Evolutionary conservation across 2,329 filamentous ascomycete genomes (phyloP), one percentile per base, ranked within the genome.

Genomic region (Pyrenophora teres): DNA sequence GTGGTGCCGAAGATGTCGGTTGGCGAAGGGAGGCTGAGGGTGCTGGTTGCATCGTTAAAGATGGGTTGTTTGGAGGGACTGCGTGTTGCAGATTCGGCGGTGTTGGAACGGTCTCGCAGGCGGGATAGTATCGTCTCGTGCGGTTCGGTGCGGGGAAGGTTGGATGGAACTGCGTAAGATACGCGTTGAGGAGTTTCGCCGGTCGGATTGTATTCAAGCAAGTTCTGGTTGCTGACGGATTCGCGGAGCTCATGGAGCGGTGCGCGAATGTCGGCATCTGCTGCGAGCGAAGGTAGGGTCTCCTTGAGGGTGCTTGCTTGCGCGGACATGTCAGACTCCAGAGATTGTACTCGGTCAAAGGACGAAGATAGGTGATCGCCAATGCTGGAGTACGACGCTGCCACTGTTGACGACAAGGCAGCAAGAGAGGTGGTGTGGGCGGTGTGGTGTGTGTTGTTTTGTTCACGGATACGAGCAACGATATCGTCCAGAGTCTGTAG

Each of bases 401-500:
- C 86, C 4, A 94, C 88, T 1, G 85, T 87, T 15, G 74, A 78
- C 0, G 87, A 84, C 27, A 97, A 80, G 8, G 75, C 76, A 30
- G 82, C 76, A n/a, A 96, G 77, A 1, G 86, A 88, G n/a, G 79
- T 72, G 1, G 81, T 74, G 58, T 95, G 89, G 21, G 83, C 81
- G 21, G 85, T 80, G 70, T 94, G 87, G 68, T 96, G 91, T 15
- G 80, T 79, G 25, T 87, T 84, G 70, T 96, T 97, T 65, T 95
- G 88, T 1, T 83, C 84, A 54, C 87, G 85, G 42, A 95, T 92
- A 27, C 89, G 86, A 27, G 87, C 83, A 33, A 97, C 91, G 64
- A 97, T 96, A 60, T 93, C 90, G 65, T 97, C 93, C 6, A 99
- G 82, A 1, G 90, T 89, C 50, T 87, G 84, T 83, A 99, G 92